These are phyloP conservation scores for Piloderma croceum DNA, from an alignment of 768 basidiomycete species.

Conservation along the genomic window DNA sequence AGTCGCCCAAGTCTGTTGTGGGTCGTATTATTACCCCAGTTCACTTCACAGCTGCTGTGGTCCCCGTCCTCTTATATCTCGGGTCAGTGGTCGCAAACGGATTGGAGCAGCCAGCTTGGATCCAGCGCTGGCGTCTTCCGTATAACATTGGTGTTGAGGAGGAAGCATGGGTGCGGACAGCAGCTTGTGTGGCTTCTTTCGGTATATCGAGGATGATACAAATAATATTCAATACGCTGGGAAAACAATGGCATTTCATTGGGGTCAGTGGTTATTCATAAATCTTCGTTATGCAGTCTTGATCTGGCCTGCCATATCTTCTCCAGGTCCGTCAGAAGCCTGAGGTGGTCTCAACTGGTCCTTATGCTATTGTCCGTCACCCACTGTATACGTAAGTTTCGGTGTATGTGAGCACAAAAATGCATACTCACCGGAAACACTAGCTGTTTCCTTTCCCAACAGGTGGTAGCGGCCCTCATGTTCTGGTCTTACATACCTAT, in stretches of 20 bases:
- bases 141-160: background rate
- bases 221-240: background rate
- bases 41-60: conserved; percentile 1
- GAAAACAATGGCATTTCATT: conserved; percentile 1
- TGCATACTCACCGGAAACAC: too few relatives aligned
- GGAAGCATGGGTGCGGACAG: background rate
- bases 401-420: too few relatives aligned
- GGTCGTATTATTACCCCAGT: background rate
- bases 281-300: too few relatives aligned
- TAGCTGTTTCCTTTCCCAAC: conserved; percentile 1
- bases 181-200: background rate
- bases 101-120: background rate
- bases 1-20: too few relatives aligned
- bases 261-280: conserved; percentile 1
- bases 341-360: conserved; percentile 12
- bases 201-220: background rate
- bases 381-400: conserved; percentile 10
- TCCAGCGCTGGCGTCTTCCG: background rate
- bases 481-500: conserved; percentile 1
- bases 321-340: conserved; percentile 3
- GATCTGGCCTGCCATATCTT: too few relatives aligned
- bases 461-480: background rate
- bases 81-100: background rate
- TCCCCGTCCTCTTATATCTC: background rate
- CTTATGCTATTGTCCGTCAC: conserved; percentile 11